phyloP scores from a whole-genome alignment of 176 grass and related monocot species.

The Guadua angustifolia region DNA sequence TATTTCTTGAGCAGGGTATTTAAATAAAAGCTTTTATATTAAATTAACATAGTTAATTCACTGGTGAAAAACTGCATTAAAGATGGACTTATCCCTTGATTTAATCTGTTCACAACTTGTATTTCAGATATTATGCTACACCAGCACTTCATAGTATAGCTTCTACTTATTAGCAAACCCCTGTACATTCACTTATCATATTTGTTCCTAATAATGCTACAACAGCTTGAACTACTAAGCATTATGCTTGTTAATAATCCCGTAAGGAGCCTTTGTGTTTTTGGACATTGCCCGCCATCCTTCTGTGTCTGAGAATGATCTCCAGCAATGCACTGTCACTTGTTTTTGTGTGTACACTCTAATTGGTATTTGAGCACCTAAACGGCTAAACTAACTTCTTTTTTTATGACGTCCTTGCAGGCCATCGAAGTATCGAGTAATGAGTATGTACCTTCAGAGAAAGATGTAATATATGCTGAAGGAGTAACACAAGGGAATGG shows the following conservation, averaged over 20 bases:
- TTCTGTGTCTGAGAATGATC: constrained; percentile 15
- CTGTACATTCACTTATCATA: no score
- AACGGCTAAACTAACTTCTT: neutral
- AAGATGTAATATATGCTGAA: constrained; percentile 89
- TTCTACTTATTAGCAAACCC: no score
- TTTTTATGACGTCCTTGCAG: constrained; percentile 55
- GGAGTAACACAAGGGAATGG: constrained; percentile 97
- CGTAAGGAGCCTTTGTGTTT: constrained; percentile 5
- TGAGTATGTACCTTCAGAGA: constrained; percentile 95
- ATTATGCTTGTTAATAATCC: neutral
- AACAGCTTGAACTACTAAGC: no score
- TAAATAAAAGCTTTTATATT: neutral
- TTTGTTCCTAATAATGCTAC: no score
- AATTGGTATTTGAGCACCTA: constrained; percentile 24
- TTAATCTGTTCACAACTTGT: constrained; percentile 19
- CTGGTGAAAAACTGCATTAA: neutral
- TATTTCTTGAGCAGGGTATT: constrained; percentile 91
- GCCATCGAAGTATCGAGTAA: constrained; percentile 96
- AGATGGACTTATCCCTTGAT: neutral
- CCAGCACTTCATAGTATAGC: neutral
- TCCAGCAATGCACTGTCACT: neutral
- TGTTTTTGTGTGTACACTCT: neutral
- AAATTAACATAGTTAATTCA: neutral
- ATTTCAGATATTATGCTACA: constrained; percentile 13
- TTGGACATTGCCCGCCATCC: neutral